Evolutionary conservation across 768 basidiomycete species (phyloP), one percentile per base, ranked within the genome.

Genomic region (Psilocybe sp.): DNA sequence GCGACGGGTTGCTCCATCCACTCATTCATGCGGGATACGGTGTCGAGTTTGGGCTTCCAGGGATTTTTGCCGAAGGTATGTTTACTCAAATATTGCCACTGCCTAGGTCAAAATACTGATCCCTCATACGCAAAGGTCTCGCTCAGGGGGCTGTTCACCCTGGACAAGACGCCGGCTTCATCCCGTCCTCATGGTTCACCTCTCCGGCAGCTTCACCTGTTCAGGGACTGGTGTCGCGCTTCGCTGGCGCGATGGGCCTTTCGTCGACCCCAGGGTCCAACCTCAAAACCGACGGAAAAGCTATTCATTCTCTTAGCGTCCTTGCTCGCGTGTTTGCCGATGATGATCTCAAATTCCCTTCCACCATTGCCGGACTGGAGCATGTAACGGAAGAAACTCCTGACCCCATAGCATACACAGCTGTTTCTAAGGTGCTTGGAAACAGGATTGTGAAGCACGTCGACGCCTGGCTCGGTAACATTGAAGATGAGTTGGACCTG

Each of bases 11-110:
- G 2, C n/a, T 85, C 4, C 85, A 86, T 51, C 82, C 85, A 0
- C 57, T 84, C 37, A 85, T 86, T 36, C 81, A 85, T 47, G 58
- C 64, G 2, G 83, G 83, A 19, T 51, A 23, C 56, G 84, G 83
- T 0, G 59, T 77, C 4, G 85, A 87, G 60, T 84, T 84, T 51
- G 69, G 73, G 12, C 57, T 80, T 5, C 59, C 59, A 37, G 59
- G 59, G 19, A 57, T 49, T 18, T 60, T 62, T 37, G 51, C 50
- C 13, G 59, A 57, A 56, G 56, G 58, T 53, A 44, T 20, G 31
- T 28, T 34, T 33, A 36, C 14, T 13, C 7, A n/a, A n/a, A n/a
- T n/a, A n/a, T n/a, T n/a, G n/a, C n/a, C n/a, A n/a, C n/a, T n/a
- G n/a, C n/a, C n/a, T n/a, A n/a, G n/a, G n/a, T n/a, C n/a, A n/a